phyloP scores from a whole-genome alignment of 768 basidiomycete genomes.

The Paxillus ammoniavirescens region DNA sequence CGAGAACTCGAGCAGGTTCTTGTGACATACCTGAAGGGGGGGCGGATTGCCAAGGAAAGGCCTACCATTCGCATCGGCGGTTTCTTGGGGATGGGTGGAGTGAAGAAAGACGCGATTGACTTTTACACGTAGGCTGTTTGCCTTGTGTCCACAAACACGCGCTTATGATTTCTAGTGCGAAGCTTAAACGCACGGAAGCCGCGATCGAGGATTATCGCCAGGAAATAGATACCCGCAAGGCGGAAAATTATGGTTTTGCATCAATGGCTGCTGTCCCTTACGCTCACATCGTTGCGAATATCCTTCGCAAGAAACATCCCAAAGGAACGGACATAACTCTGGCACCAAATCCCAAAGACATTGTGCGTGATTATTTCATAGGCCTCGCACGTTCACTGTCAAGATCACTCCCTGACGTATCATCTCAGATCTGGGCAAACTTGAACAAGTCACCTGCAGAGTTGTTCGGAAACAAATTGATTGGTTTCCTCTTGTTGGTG shows the following conservation, averaged over 20 bases:
- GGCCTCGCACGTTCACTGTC: not conserved
- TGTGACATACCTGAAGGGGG: constrained; percentile 86
- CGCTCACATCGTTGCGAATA: constrained; percentile 80
- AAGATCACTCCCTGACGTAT: not conserved
- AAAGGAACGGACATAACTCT: constrained; percentile 70
- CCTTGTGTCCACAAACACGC: not conserved
- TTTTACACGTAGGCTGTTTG: constrained; percentile 73
- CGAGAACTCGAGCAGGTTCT: constrained; percentile 85
- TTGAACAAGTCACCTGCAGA: constrained; percentile 72
- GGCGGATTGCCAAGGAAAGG: constrained; percentile 73
- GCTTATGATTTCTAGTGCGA: constrained; percentile 32
- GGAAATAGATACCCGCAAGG: constrained; percentile 69
- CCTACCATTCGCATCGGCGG: constrained; percentile 82
- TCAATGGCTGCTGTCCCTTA: constrained; percentile 88
- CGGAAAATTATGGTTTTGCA: constrained; percentile 91
- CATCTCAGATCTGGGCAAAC: constrained; percentile 81
- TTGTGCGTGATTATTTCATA: constrained; percentile 44
- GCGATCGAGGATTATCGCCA: constrained; percentile 72
- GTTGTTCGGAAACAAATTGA: constrained; percentile 58
- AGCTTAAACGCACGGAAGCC: constrained; percentile 61
- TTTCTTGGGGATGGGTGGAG: constrained; percentile 78
- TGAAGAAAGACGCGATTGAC: constrained; percentile 89
- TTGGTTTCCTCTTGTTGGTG: constrained; percentile 79
- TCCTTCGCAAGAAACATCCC: constrained; percentile 64
- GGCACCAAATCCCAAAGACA: constrained; percentile 89